These are phyloP conservation scores for Petunia axillaris DNA, from an alignment of 257 asterid species.

Conservation along the genomic window DNA sequence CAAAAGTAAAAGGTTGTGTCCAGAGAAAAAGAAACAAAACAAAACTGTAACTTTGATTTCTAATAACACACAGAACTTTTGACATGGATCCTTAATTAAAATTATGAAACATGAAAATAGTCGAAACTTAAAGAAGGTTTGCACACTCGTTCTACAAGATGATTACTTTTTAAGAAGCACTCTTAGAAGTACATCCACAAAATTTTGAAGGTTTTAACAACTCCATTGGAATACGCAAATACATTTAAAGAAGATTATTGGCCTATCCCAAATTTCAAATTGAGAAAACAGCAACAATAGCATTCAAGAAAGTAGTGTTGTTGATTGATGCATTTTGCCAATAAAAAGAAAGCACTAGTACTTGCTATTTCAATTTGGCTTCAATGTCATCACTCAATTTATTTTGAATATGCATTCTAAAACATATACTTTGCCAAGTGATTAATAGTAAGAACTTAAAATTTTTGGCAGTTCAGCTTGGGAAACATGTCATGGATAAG, in stretches of 20 bases:
- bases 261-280: neutral
- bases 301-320: neutral
- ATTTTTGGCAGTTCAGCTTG: neutral
- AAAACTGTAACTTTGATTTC: too few relatives aligned
- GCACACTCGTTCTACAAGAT: too few relatives aligned
- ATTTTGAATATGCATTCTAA: neutral
- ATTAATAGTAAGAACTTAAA: neutral
- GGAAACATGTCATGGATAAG: neutral
- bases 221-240: too few relatives aligned
- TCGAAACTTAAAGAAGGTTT: too few relatives aligned
- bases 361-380: neutral
- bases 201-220: too few relatives aligned
- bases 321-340: neutral
- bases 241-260: neutral
- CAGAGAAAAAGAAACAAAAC: too few relatives aligned
- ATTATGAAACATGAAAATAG: too few relatives aligned
- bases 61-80: too few relatives aligned
- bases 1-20: too few relatives aligned
- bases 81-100: too few relatives aligned
- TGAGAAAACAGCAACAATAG: neutral
- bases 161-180: too few relatives aligned
- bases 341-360: neutral
- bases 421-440: neutral
- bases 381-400: neutral
- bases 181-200: too few relatives aligned